Conservation (phyloP, 176 grass and related monocot genomes). For the Chrysopogon serrulatus region DNA sequence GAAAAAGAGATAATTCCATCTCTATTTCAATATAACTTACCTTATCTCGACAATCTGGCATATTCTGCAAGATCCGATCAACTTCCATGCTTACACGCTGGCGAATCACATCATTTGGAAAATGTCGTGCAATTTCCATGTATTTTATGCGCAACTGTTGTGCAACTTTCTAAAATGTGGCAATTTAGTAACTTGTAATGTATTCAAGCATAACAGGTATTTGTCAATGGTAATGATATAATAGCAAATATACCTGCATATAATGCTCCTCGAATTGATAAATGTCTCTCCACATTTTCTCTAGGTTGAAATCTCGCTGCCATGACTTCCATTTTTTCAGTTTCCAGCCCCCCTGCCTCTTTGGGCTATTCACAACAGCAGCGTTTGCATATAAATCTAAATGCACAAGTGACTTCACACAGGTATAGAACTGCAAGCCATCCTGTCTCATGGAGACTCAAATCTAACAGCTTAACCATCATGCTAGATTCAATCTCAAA, state of each 20-base stretch:
- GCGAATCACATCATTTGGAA: not conserved
- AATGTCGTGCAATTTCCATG: not conserved
- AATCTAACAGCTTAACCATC: not conserved
- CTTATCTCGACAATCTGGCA: not conserved
- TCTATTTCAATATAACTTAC: not conserved
- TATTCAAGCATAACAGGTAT: not conserved
- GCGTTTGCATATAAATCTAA: constrained; percentile 12
- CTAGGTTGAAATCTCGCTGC: not conserved
- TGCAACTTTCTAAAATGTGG: not conserved
- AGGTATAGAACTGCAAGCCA: not conserved
- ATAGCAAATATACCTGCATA: not conserved
- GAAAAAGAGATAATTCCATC: not conserved
- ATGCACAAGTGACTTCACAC: not conserved
- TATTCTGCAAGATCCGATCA: not conserved
- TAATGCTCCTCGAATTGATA: not conserved
- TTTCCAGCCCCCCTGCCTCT: not conserved
- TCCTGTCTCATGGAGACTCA: not conserved
- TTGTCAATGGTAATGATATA: not conserved
- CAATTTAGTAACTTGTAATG: not conserved
- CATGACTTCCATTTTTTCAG: constrained; percentile 14
- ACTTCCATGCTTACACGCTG: not conserved
- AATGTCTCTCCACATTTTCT: not conserved
- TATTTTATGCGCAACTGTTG: not conserved
- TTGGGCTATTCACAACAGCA: not conserved
- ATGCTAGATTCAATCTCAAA: not conserved